These are phyloP conservation scores for Zygosaccharomyces sapae DNA, from an alignment of 1,139 yeast genomes.

Conservation along the genomic window DNA sequence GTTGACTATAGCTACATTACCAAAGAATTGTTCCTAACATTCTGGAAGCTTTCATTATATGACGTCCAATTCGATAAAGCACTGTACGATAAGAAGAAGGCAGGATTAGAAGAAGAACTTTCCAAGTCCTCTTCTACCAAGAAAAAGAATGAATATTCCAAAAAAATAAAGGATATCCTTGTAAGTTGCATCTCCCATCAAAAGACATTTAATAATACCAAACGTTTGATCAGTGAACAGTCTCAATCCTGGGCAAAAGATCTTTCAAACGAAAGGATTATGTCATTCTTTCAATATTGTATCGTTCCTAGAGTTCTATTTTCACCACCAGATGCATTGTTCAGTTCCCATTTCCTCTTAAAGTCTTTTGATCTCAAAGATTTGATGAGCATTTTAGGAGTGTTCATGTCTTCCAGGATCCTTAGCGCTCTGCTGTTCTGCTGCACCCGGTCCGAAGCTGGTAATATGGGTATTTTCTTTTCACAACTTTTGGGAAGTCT, in stretches of 20 bases:
- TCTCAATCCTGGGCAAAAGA: slow-evolving; percentile 27
- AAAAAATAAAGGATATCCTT: slow-evolving; percentile 27
- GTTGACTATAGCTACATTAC: slow-evolving; percentile 41
- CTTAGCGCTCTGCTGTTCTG: slow-evolving; percentile 62
- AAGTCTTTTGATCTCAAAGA: slow-evolving; percentile 44
- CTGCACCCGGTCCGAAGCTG: slow-evolving; percentile 73
- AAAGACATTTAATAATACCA: slow-evolving; percentile 31
- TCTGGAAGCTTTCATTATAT: slow-evolving; percentile 75
- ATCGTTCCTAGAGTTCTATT: slow-evolving; percentile 71
- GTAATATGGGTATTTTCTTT: slow-evolving; percentile 74
- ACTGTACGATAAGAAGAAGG: slow-evolving; percentile 50
- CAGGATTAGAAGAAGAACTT: slow-evolving; percentile 39
- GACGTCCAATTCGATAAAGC: slow-evolving; percentile 60
- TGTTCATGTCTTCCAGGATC: slow-evolving; percentile 48
- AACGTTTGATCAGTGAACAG: slow-evolving; percentile 33
- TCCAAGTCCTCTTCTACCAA: slow-evolving; percentile 18
- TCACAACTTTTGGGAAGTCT: slow-evolving; percentile 52
- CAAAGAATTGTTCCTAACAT: slow-evolving; percentile 50
- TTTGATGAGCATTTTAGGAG: slow-evolving; percentile 43
- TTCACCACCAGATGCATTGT: slow-evolving; percentile 83
- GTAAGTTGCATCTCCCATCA: slow-evolving; percentile 37
- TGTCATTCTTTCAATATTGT: slow-evolving; percentile 56
- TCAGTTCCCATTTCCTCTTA: slow-evolving; percentile 58
- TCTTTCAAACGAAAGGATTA: slow-evolving; percentile 26
- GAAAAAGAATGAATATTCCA: slow-evolving; percentile 22